A percentile compares a stretch with the other conserved stretches of the same genome.
Conservation (phyloP, 768 basidiomycete genomes). For the Trichaptum fuscoviolaceum region DNA sequence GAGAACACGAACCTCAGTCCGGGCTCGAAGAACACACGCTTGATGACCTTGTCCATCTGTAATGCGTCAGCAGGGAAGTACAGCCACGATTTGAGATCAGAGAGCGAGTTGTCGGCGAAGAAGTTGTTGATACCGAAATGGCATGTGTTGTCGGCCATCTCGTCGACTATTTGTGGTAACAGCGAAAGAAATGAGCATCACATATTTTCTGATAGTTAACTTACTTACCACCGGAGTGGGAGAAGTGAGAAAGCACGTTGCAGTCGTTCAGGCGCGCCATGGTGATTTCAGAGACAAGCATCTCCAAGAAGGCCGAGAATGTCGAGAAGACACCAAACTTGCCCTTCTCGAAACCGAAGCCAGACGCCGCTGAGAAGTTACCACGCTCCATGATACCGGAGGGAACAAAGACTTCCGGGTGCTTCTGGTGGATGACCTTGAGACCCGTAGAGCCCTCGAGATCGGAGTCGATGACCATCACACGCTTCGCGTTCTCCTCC, state of each 20-base stretch:
- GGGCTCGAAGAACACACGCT: slow-evolving; percentile 76
- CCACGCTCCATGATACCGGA: slow-evolving; percentile 88
- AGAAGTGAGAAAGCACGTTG: slow-evolving; percentile 86
- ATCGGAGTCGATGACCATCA: slow-evolving; percentile 90
- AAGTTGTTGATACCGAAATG: slow-evolving; percentile 79
- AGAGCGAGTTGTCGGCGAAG: slow-evolving; percentile 85
- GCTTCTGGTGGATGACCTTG: slow-evolving; percentile 84
- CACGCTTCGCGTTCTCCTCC: slow-evolving; percentile 72
- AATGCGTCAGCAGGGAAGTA: slow-evolving; percentile 86
- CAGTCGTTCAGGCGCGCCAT: slow-evolving; percentile 91
- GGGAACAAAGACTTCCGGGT: slow-evolving; percentile 80
- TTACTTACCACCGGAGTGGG: slow-evolving; percentile 71
- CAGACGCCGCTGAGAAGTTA: slow-evolving; percentile 80
- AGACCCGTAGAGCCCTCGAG: slow-evolving; percentile 87
- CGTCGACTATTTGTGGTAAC: slow-evolving; percentile 14
- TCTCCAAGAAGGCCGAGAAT: slow-evolving; percentile 89
- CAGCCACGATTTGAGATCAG: slow-evolving; percentile 70
- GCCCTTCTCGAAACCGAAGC: slow-evolving; percentile 77
- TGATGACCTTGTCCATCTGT: slow-evolving; percentile 75
- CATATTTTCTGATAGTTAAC: slow-evolving; percentile 4
- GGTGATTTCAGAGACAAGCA: slow-evolving; percentile 83
- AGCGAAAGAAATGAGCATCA: slow-evolving; percentile 5
- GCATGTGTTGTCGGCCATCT: slow-evolving; percentile 56
- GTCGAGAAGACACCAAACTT: slow-evolving; percentile 89
- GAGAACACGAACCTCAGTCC: slow-evolving; percentile 86